Percentiles rank a stretch among this genome's conserved stretches.
Conservation (phyloP, 768 basidiomycete species). For the Termitomyces sp. region DNA sequence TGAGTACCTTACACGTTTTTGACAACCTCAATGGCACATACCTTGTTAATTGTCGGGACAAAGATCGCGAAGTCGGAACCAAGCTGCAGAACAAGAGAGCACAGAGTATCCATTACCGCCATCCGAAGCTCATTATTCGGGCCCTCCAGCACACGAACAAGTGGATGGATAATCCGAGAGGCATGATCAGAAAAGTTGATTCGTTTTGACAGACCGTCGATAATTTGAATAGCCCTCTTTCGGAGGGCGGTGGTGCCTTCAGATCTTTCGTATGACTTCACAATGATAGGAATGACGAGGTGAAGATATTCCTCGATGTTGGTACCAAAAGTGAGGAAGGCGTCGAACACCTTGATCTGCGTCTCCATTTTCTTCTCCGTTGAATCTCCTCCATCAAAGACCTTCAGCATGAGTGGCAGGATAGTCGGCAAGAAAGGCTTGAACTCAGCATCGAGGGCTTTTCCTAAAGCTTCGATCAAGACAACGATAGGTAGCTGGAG, state of each 20-base stretch:
- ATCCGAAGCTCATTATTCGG: slow-evolving; percentile 76
- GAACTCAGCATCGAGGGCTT: slow-evolving; percentile 95
- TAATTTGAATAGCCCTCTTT: slow-evolving; percentile 87
- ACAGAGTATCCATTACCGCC: slow-evolving; percentile 91
- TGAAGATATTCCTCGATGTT: slow-evolving; percentile 98
- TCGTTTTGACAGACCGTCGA: slow-evolving; percentile 84
- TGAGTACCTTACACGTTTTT: slow-evolving; percentile 1
- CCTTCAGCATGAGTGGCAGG: slow-evolving; percentile 84
- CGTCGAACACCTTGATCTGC: slow-evolving; percentile 91
- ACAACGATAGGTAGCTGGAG: slow-evolving; percentile 91
- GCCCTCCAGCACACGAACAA: slow-evolving; percentile 80
- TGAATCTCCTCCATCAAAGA: slow-evolving; percentile 79
- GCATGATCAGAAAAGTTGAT: slow-evolving; percentile 99
- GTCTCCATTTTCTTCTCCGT: slow-evolving; percentile 75
- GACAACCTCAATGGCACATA: slow-evolving; percentile 27
- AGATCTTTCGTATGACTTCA: slow-evolving; percentile 83
- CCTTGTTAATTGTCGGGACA: slow-evolving; percentile 96
- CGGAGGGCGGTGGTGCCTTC: slow-evolving; percentile 75
- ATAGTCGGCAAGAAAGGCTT: slow-evolving; percentile 92
- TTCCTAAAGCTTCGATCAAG: slow-evolving; percentile 88
- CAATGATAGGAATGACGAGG: slow-evolving; percentile 92
- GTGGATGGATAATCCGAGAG: slow-evolving; percentile 93
- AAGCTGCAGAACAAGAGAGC: slow-evolving; percentile 88
- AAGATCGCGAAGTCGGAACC: slow-evolving; percentile 98
- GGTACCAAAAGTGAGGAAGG: slow-evolving; percentile 91